Evolutionary conservation across 1,284 basidiomycete species (phyloP), one percentile per base, ranked within the genome.

Genomic region (Pisolithus thermaeus): DNA sequence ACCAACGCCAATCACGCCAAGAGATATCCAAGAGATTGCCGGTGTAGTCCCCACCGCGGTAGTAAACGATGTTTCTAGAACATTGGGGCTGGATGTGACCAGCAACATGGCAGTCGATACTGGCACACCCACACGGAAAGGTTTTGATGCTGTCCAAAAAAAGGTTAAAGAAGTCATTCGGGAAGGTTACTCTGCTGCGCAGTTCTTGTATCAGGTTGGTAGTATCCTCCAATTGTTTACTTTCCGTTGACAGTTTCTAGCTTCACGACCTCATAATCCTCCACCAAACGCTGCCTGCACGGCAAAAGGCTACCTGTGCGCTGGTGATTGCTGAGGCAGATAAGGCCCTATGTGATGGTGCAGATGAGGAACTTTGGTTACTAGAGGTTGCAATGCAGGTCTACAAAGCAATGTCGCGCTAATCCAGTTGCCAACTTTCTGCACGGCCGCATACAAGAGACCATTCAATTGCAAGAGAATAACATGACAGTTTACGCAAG

Each of bases 281-380:
- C 6, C 87, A 98, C 65, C 87, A 90, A 1, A 83, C 85, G 0
- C 71, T 99, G 52, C 81, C 83, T 36, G 84, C 90, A 12, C 79
- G 83, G 39, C 86, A 91, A 58, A 99, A 99, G 69, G 81, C 92
- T 1, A 74, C 75, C 28, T 90, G 90, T 56, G 91, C 90, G 1
- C 72, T 98, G 18, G 83, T 84, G 7, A 87, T 99, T 56, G 96
- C 94, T 3, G 92, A 96, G 67, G 92, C 92, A 37, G 97, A 99
- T 74, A 98, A 99, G 69, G 92, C 91, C 0, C 73, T 99, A 41
- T 92, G 90, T 57, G 96, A 99, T 61, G 97, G 97, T 1, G 95
- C 92, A n/a, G 96, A 99, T 61, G 97, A 99, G 69, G 94, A 97
- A 69, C 73, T 99, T 37, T 97, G 97, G 84, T 81, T 94, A 46